Evolutionary conservation across 2,329 filamentous ascomycete genomes (phyloP).

Genomic region (Phoma sp.): DNA sequence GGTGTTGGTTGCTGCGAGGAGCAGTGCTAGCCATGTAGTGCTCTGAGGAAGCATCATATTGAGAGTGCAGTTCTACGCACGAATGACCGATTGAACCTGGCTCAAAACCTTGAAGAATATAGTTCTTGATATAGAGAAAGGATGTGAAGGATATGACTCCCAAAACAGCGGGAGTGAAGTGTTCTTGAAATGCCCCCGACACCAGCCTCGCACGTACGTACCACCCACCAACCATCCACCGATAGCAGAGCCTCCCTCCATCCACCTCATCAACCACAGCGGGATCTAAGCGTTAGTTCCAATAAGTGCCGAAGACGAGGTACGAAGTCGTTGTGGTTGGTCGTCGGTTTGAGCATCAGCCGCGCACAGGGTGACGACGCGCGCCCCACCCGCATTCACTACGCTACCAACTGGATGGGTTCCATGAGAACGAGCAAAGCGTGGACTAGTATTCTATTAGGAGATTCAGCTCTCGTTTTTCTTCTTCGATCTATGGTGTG

Average conservation of each 20-base stretch:
- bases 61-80: neutral
- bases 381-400: conserved; percentile 1
- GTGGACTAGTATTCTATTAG: neutral
- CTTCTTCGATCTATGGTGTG: too few relatives aligned
- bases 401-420: neutral
- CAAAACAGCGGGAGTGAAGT: neutral
- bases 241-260: too few relatives aligned
- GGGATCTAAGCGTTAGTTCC: neutral
- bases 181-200: neutral
- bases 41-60: neutral
- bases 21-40: conserved; percentile 5
- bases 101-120: neutral
- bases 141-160: neutral
- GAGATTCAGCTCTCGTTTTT: too few relatives aligned
- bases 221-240: neutral
- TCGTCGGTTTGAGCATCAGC: conserved; percentile 1
- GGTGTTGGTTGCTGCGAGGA: conserved; percentile 14
- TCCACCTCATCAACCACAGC: neutral
- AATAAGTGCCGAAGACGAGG: neutral
- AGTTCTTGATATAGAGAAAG: neutral
- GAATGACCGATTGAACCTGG: neutral
- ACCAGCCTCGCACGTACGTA: neutral
- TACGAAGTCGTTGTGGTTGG: conserved; percentile 1
- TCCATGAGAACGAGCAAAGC: neutral
- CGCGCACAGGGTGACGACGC: conserved; percentile 12